These are phyloP conservation scores for Trypethelium eluteriae DNA, from an alignment of 495 filamentous ascomycete species.

Conservation along the genomic window DNA sequence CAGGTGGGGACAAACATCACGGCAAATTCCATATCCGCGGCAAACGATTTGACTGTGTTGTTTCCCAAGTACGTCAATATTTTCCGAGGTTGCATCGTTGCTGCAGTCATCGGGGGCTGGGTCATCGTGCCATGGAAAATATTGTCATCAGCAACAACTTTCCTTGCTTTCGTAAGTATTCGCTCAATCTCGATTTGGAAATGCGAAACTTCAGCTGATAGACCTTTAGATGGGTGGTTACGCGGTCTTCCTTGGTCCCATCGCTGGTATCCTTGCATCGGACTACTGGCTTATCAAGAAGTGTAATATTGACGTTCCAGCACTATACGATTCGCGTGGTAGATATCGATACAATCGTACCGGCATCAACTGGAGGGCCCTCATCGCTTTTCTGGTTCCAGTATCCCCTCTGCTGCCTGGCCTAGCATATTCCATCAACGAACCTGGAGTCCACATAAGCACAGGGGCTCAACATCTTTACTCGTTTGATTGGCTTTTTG, in stretches of 20 bases:
- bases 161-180: constrained; percentile 45
- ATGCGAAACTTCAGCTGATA: neutral
- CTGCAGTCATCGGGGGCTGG: constrained; percentile 50
- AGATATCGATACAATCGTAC: constrained; percentile 45
- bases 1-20: constrained; percentile 47
- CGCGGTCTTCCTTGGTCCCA: constrained; percentile 59
- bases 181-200: neutral
- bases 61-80: constrained; percentile 55
- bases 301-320: constrained; percentile 52
- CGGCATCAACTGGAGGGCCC: constrained; percentile 60
- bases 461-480: constrained; percentile 22
- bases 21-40: constrained; percentile 56
- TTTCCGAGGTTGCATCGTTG: constrained; percentile 53
- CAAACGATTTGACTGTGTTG: constrained; percentile 57
- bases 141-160: constrained; percentile 47
- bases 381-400: constrained; percentile 54
- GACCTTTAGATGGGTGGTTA: constrained; percentile 39
- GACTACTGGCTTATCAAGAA: constrained; percentile 63
- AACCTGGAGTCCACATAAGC: constrained; percentile 42
- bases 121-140: constrained; percentile 59
- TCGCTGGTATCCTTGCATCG: constrained; percentile 57
- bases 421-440: constrained; percentile 46
- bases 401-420: constrained; percentile 57
- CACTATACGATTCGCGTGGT: constrained; percentile 48
- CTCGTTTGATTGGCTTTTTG: constrained; percentile 49